Evolutionary conservation across 2,329 filamentous ascomycete genomes (phyloP).

Genomic region (Emydomyces testavorans): DNA sequence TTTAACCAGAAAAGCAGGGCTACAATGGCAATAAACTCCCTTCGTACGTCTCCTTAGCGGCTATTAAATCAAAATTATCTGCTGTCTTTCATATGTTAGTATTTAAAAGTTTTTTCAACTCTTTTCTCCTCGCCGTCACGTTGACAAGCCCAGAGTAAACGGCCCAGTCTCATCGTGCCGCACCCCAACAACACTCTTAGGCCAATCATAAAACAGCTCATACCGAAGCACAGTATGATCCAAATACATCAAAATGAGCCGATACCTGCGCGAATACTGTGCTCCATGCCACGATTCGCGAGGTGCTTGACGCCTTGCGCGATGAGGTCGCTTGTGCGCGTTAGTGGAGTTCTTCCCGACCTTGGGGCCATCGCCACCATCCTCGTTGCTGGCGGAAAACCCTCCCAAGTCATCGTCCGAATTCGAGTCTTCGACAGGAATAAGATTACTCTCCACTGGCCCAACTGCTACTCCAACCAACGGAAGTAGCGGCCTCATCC

Average conservation of each 20-base stretch:
- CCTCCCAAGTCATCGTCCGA: slow-evolving; percentile 19
- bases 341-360: neutral
- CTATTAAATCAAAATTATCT: no score
- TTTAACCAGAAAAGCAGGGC: no score
- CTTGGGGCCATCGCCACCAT: slow-evolving; percentile 10
- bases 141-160: slow-evolving; percentile 6
- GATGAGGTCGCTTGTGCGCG: neutral
- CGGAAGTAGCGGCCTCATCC: slow-evolving; percentile 34
- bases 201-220: slow-evolving; percentile 43
- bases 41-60: no score
- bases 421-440: slow-evolving; percentile 24
- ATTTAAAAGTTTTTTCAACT: no score
- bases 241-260: slow-evolving; percentile 46
- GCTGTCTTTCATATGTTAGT: no score
- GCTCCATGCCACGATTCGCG: slow-evolving; percentile 29
- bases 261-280: slow-evolving; percentile 35
- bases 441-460: slow-evolving; percentile 44
- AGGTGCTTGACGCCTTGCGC: neutral
- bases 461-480: slow-evolving; percentile 47
- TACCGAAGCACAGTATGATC: slow-evolving; percentile 50
- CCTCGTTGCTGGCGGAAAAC: slow-evolving; percentile 5
- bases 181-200: slow-evolving; percentile 11
- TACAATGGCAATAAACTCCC: no score
- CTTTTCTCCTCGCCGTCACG: neutral
- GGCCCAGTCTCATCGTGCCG: slow-evolving; percentile 1